Evolutionary conservation across 2,329 filamentous ascomycete species (phyloP).

Genomic region (Diatrype stigma): DNA sequence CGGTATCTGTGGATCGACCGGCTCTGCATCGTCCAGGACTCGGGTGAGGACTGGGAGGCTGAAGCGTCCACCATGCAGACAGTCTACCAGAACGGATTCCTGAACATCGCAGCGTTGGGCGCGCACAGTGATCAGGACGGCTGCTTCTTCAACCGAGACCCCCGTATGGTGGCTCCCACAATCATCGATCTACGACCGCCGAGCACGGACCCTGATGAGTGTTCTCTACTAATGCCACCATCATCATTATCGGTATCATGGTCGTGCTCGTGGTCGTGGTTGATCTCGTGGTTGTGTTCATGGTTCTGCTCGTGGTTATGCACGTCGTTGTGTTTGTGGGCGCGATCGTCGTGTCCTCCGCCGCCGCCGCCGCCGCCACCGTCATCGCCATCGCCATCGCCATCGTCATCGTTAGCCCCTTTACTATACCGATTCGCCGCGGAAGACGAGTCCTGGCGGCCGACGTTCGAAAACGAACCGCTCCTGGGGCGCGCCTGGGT

Average conservation of each 20-base stretch:
- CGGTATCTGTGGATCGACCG: conserved; percentile 22
- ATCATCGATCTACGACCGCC: conserved; percentile 4
- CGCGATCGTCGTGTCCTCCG: no score
- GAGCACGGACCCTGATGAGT: background rate
- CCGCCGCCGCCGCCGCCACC: no score
- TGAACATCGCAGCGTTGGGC: conserved; percentile 15
- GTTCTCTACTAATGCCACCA: no score
- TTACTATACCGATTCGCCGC: conserved; percentile 1
- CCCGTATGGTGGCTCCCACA: conserved; percentile 1
- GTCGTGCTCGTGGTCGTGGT: no score
- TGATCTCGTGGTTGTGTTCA: no score
- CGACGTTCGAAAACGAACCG: conserved; percentile 7
- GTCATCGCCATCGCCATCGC: no score
- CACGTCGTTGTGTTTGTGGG: no score
- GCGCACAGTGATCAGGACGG: conserved; percentile 7
- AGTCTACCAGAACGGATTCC: conserved; percentile 11
- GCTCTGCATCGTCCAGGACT: conserved; percentile 20
- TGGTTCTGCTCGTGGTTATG: no score
- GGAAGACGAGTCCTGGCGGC: conserved; percentile 4
- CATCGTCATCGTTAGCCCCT: no score
- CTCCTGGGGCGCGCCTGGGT: conserved; percentile 16
- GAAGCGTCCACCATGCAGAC: conserved; percentile 13
- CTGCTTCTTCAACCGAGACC: conserved; percentile 12
- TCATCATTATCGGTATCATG: no score
- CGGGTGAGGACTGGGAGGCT: conserved; percentile 10